phyloP scores from a whole-genome alignment of 2,329 filamentous ascomycete species.

The Phyllosticta citribraziliensis region DNA sequence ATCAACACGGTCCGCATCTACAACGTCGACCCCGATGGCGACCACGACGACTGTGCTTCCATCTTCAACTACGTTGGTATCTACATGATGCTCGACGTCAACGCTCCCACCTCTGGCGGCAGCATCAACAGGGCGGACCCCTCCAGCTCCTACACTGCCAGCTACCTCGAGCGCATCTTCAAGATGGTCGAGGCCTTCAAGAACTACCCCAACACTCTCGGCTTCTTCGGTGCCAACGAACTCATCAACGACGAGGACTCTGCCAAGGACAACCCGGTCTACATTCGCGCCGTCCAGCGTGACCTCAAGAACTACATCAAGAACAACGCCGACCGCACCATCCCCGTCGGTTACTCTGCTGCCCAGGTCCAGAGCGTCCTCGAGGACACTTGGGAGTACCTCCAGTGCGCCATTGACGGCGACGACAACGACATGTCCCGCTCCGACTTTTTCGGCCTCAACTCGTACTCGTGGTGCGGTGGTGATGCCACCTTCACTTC shows the following conservation, averaged over 20 bases:
- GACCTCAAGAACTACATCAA: slow-evolving; percentile 61
- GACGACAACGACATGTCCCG: slow-evolving; percentile 45
- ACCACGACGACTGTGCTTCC: slow-evolving; percentile 52
- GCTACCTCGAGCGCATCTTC: slow-evolving; percentile 50
- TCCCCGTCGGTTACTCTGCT: slow-evolving; percentile 60
- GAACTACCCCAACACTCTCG: slow-evolving; percentile 54
- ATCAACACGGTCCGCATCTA: slow-evolving; percentile 21
- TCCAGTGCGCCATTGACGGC: slow-evolving; percentile 55
- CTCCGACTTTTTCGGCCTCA: slow-evolving; percentile 67
- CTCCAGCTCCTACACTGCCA: slow-evolving; percentile 43
- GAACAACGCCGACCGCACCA: slow-evolving; percentile 45
- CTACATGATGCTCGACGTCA: slow-evolving; percentile 58
- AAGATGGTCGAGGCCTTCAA: slow-evolving; percentile 58
- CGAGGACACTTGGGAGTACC: slow-evolving; percentile 65
- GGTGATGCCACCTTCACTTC: slow-evolving; percentile 52
- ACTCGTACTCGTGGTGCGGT: slow-evolving; percentile 68
- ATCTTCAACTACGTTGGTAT: slow-evolving; percentile 59
- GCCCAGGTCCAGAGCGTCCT: slow-evolving; percentile 67
- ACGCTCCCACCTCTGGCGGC: slow-evolving; percentile 48
- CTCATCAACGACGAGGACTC: slow-evolving; percentile 53
- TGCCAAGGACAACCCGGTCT: slow-evolving; percentile 43
- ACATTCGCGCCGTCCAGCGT: slow-evolving; percentile 54
- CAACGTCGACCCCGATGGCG: slow-evolving; percentile 33
- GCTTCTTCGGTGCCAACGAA: slow-evolving; percentile 60
- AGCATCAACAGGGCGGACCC: slow-evolving; percentile 48